Evolutionary conservation across 2,329 filamentous ascomycete genomes (phyloP).

Genomic region (Beauveria sp.): DNA sequence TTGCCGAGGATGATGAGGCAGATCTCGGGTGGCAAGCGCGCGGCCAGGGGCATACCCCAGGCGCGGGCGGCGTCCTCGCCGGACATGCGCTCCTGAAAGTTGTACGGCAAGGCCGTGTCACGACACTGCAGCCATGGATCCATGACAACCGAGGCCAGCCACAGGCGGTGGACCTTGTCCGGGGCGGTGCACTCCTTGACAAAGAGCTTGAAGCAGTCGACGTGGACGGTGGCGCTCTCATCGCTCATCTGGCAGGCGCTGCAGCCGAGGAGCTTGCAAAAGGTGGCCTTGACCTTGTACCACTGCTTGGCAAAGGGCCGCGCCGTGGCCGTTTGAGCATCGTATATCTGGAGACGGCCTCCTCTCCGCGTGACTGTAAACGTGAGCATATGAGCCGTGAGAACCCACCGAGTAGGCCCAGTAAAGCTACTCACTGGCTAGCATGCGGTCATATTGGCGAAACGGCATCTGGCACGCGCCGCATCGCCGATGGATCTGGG

Average conservation of each 20-base stretch:
- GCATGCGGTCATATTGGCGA: background rate
- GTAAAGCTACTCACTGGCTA: background rate
- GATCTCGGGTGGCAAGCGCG: background rate
- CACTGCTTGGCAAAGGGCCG: conserved; percentile 1
- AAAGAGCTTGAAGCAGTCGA: conserved; percentile 9
- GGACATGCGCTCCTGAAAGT: background rate
- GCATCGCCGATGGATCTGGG: conserved; percentile 6
- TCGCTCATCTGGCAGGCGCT: background rate
- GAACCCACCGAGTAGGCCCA: background rate
- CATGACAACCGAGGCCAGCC: conserved; percentile 3
- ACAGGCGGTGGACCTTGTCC: conserved; percentile 4
- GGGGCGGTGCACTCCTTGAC: background rate
- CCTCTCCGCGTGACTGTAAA: background rate
- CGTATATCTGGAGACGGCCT: background rate
- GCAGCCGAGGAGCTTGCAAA: conserved; percentile 4
- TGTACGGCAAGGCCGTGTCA: background rate
- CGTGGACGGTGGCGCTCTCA: conserved; percentile 2
- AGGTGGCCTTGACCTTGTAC: conserved; percentile 1
- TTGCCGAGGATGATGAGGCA: background rate
- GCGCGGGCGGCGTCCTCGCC: background rate
- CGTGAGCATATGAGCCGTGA: background rate
- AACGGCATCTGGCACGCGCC: conserved; percentile 5
- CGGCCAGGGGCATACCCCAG: background rate
- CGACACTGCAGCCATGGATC: conserved; percentile 1
- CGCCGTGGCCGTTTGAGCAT: background rate